phyloP scores from a whole-genome alignment of 2,329 filamentous ascomycete genomes.

The Aspergillus pseudonomiae region DNA sequence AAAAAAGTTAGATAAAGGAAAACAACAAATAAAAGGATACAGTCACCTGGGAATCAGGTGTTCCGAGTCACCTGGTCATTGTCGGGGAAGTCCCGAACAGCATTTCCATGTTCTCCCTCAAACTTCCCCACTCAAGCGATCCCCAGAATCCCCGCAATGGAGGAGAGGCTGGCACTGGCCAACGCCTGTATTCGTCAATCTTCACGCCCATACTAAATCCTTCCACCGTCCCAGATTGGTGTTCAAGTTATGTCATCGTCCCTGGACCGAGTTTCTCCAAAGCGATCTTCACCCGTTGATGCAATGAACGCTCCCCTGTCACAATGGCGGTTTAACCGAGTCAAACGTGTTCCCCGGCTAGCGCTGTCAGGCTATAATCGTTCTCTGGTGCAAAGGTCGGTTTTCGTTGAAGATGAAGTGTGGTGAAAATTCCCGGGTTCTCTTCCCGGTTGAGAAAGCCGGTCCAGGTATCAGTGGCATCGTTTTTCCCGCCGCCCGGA shows the following conservation, averaged over 20 bases:
- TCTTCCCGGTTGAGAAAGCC: background rate
- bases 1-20: background rate
- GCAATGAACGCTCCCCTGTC: background rate
- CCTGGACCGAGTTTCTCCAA: background rate
- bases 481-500: background rate
- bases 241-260: background rate
- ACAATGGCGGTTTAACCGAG: background rate
- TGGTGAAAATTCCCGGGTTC: background rate
- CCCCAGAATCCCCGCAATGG: slow-evolving; percentile 1
- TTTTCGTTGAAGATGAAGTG: background rate
- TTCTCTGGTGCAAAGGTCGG: background rate
- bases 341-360: background rate
- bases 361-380: background rate
- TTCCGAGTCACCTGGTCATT: slow-evolving; percentile 3
- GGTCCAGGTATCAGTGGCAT: background rate
- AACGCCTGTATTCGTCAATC: background rate
- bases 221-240: background rate
- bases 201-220: slow-evolving; percentile 1
- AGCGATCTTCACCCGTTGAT: background rate
- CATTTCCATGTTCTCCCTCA: background rate
- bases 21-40: background rate
- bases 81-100: background rate
- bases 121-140: background rate
- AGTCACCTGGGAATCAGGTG: background rate
- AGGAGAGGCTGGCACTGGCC: background rate